Base-by-base conservation (phyloP, 371 early-diverging fungal species). In the Zopfochytrium polystomum region DNA sequence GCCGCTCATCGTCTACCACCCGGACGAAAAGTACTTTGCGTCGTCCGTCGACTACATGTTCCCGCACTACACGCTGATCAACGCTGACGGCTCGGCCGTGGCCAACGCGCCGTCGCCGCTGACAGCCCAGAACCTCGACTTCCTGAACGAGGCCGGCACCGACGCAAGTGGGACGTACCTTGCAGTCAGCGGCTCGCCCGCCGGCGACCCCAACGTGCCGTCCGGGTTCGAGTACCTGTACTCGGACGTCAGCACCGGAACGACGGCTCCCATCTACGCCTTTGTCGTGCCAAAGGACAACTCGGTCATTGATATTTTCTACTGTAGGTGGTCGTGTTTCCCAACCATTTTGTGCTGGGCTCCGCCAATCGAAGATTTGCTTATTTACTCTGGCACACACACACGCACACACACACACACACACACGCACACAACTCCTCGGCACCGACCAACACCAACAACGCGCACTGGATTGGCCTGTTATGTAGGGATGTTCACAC, bases 11-110 rank as follows among this genome's bases (percentile, higher is more conserved):
- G 29, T 27, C 13, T 60, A 38, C 61, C 61, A 60, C 30, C 61
- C 61, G 3, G 13, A 31, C 3, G 61, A 60, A 29, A 31, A 3
- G 38, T 53, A 9, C 53, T 60, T 38, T 33, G 13, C 44, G 2
- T 38, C 61, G 5, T 52, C 53, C 26, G 44, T 60, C 23, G 61
- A 60, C 42, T 60, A 60, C 61, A 53, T 53, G 54, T 38, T 60
- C 30, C 52, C 49, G 20, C 53, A 59, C 22, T 55, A 6, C 25
- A 27, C 29, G 29, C 4, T 15, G n/a, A 58, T 18, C 52, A 18
- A 29, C 38, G 31, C 22, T 6, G 45, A 27, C 11, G 33, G 22
- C 52, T 53, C 27, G 7, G 13, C 54, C 35, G 20, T 34, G 25
- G 9, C 52, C 20, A 25, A 26, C 44, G 35, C 11, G 31, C 38